Evolutionary conservation across 306 rosid genomes (phyloP), one percentile per base, ranked within the genome.

Genomic region (Medicago ruthenica): DNA sequence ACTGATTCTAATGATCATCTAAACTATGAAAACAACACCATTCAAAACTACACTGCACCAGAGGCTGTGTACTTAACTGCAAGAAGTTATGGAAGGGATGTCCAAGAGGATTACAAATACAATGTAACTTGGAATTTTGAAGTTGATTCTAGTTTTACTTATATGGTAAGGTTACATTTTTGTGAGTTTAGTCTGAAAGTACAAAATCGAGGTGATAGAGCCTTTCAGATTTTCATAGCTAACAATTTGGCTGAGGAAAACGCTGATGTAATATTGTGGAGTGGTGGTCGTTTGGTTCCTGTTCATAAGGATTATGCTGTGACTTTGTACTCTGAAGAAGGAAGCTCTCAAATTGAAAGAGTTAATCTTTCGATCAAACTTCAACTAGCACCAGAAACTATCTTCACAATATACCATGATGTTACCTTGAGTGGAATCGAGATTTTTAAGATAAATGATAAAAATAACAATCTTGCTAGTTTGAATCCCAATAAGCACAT

Each of bases 371-470:
- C 73, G 0, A 74, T 71, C 72, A 70, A 67, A 34, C 67, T 70
- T 1, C 80, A 69, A 39, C 72, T 51, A 4, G 20, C 51, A 4
- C 76, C 34, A 9, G 0, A 9, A 37, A 41, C 0, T 1, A 7
- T 4, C 0, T 9, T 8, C 10, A 54, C 41, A 12, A 0, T 2
- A 24, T 24, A 39, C 1, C 41, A 0, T 37, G 41, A 37, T 37
- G 41, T 37, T 9, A 6, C 6, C 0, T 7, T 37, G 41, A 37
- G 6, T 37, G 41, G 41, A 37, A 37, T 37, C 1, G 9, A 82
- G 39, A 57, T 82, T 51, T 82, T 82, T 65, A 82, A 82, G 57
- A 45, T 82, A 18, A 82, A 79, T 9, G 71, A 76, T 16, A 5
- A 7, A 2, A 8, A 21, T 2, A n/a, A n/a, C n/a, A 80, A 68